Base-by-base conservation (phyloP, 306 rosid genomes). In the Alnus glutinosa region DNA sequence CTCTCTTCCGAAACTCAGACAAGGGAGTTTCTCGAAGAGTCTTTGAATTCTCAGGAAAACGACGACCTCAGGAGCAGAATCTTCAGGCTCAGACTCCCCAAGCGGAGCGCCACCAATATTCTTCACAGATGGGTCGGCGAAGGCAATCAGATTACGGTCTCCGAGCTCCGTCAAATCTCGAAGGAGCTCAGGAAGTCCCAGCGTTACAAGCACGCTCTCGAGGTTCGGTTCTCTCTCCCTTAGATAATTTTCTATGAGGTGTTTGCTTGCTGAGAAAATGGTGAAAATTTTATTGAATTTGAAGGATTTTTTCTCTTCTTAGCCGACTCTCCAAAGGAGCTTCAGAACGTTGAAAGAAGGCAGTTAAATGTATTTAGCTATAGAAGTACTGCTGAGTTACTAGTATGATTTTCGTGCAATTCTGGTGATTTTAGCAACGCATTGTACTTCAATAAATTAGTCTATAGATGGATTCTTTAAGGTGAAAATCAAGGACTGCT, bases 141-240 rank as follows among this genome's bases (percentile, higher is more conserved):
- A 88, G 98, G 98, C 51, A 95, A 92, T 81, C 83, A 66, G 16
- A 76, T 91, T 82, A 36, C 89, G 2, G 68, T 87, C 54, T 79
- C 94, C 1, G 89, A 90, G 67, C 98, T 95, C 37, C 88, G 98
- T 57, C 90, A 86, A 69, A 87, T 95, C 68, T 86, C 97, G 47
- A 95, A 85, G 80, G 96, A 95, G 7, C 98, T 95, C 70, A 83
- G 97, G 70, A 88, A 67, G 83, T 88, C 87, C 79, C 97, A 88
- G 75, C 93, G 96, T 84, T 89, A 81, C 75, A 95, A 95, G 88
- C 98, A 95, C 62, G 98, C 98, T 70, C 88, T 92, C 55, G 98
- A 95, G 98, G 98, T 94, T 77, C 47, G 71, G 7, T 59, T 76
- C 5, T 10, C 4, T 19, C 8, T 28, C 37, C 63, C 51, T 3